Evolutionary conservation across 1,139 yeast genomes (phyloP).

Genomic region (Yamadazyma oceani): DNA sequence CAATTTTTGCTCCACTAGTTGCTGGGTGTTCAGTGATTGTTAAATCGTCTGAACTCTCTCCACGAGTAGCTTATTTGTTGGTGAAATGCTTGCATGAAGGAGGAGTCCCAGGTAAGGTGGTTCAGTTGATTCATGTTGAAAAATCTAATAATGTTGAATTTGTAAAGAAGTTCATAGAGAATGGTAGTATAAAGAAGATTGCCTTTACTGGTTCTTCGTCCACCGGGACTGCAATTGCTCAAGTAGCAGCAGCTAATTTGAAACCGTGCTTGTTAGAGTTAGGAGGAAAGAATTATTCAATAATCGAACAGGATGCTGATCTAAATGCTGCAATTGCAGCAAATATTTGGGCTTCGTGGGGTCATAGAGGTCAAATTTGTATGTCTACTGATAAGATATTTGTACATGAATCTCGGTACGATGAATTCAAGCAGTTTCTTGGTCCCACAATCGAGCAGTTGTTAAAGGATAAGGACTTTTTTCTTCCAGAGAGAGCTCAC

Average conservation of each 20-base stretch:
- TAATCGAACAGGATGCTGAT: constrained; percentile 36
- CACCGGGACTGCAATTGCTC: constrained; percentile 36
- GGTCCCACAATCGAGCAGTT: constrained; percentile 21
- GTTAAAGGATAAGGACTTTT: constrained; percentile 22
- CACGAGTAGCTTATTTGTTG: constrained; percentile 28
- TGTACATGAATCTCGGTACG: constrained; percentile 33
- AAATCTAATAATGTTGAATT: constrained; percentile 25
- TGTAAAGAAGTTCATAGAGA: constrained; percentile 26
- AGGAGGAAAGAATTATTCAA: constrained; percentile 43
- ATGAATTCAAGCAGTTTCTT: constrained; percentile 22
- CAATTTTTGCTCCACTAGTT: constrained; percentile 43
- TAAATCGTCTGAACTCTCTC: constrained; percentile 41
- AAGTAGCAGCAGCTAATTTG: constrained; percentile 31
- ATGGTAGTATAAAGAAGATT: constrained; percentile 30
- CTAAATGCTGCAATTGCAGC: constrained; percentile 30
- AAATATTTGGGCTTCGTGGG: constrained; percentile 34
- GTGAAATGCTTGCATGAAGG: constrained; percentile 36
- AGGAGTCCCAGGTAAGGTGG: constrained; percentile 36
- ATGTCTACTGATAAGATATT: constrained; percentile 43
- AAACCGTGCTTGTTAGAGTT: constrained; percentile 43
- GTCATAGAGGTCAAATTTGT: constrained; percentile 48
- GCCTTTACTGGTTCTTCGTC: constrained; percentile 47
- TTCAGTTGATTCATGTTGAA: constrained; percentile 36
- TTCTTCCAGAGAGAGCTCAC: constrained; percentile 28
- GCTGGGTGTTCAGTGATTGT: constrained; percentile 53